Conservation (phyloP, 2,329 filamentous ascomycete genomes). For the Plenodomus lindquistii region DNA sequence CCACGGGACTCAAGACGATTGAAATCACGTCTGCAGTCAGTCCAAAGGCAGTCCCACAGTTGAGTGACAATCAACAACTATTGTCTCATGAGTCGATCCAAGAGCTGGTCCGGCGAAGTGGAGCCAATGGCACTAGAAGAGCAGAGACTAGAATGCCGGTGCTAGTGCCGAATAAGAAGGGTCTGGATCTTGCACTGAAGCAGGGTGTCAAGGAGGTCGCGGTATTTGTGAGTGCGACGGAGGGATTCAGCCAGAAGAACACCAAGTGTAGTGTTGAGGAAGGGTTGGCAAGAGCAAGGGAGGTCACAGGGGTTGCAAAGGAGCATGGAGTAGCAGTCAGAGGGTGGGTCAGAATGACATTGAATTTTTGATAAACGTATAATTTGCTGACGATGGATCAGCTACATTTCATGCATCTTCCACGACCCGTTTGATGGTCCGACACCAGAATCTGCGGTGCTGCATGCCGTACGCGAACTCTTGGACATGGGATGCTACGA, state of each 20-base stretch:
- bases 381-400: not conserved
- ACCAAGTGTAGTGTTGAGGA: slow-evolving; percentile 48
- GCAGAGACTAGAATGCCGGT: slow-evolving; percentile 34
- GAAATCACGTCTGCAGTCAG: slow-evolving; percentile 59
- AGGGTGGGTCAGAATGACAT: too few species aligned
- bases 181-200: slow-evolving; percentile 61
- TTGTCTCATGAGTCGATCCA: slow-evolving; percentile 1
- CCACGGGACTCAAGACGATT: slow-evolving; percentile 55
- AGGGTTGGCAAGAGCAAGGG: slow-evolving; percentile 39
- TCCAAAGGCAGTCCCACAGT: slow-evolving; percentile 59
- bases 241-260: slow-evolving; percentile 50
- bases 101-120: not conserved
- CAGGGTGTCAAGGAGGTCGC: slow-evolving; percentile 45
- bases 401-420: slow-evolving; percentile 44
- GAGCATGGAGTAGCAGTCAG: slow-evolving; percentile 8
- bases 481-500: slow-evolving; percentile 31
- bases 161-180: slow-evolving; percentile 48
- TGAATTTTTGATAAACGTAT: slow-evolving; percentile 8
- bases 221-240: slow-evolving; percentile 49
- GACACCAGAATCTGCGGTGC: slow-evolving; percentile 19
- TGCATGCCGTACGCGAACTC: slow-evolving; percentile 12
- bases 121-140: not conserved
- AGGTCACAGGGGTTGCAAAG: slow-evolving; percentile 37
- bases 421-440: slow-evolving; percentile 44
- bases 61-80: slow-evolving; percentile 26